Conservation (phyloP, 2,329 filamentous ascomycete genomes). For the Fusarium cicatricum region DNA sequence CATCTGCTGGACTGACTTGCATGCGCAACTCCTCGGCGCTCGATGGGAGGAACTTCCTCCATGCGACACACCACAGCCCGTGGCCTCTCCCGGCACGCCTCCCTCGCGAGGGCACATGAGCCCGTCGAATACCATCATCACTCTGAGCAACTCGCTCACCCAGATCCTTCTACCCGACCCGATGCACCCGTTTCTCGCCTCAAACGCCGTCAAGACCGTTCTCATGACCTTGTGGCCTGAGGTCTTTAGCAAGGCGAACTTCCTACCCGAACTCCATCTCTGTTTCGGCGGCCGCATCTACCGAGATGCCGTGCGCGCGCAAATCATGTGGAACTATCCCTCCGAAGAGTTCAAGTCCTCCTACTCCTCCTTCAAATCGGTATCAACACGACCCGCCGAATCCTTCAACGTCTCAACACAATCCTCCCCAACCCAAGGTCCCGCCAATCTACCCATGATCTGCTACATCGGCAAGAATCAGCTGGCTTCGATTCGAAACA, state of each 20-base stretch:
- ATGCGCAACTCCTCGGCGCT: constrained; percentile 57
- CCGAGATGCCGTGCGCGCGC: constrained; percentile 55
- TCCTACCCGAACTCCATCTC: constrained; percentile 55
- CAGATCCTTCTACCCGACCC: constrained; percentile 50
- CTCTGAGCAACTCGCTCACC: constrained; percentile 55
- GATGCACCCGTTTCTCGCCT: constrained; percentile 47
- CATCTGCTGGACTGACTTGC: constrained; percentile 64
- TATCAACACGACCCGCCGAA: constrained; percentile 48
- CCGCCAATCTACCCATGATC: constrained; percentile 47
- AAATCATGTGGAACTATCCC: constrained; percentile 59
- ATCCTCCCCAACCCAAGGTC: constrained; percentile 34
- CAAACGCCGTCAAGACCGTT: constrained; percentile 54
- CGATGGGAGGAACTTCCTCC: constrained; percentile 55
- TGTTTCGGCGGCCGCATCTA: constrained; percentile 59
- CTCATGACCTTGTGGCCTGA: constrained; percentile 56
- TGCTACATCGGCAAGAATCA: constrained; percentile 59
- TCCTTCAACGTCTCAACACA: constrained; percentile 41
- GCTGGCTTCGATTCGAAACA: constrained; percentile 55
- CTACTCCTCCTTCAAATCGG: constrained; percentile 47
- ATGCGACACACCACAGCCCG: constrained; percentile 53
- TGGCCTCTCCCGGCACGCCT: constrained; percentile 43
- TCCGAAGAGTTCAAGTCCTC: constrained; percentile 36
- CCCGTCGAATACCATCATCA: constrained; percentile 54
- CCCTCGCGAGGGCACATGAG: constrained; percentile 48
- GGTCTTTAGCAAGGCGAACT: constrained; percentile 42